Percentiles rank a stretch among this genome's conserved stretches.
These are phyloP conservation scores for Pyrenophora graminea DNA, from an alignment of 2,329 filamentous ascomycete species.

Conservation along the genomic window DNA sequence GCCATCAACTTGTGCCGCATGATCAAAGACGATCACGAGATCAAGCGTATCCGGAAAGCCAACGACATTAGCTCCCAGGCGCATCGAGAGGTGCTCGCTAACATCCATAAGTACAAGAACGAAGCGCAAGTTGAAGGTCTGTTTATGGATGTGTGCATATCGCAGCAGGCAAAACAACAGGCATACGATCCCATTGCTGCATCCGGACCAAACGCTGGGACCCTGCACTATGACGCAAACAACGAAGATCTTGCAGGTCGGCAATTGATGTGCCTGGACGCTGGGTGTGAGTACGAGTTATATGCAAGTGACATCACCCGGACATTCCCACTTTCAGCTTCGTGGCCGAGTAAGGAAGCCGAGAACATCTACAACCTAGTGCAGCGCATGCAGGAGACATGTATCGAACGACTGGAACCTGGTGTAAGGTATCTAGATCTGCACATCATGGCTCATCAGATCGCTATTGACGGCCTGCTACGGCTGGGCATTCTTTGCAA, in stretches of 20 bases:
- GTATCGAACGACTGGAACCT: constrained; percentile 69
- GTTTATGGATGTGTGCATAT: constrained; percentile 74
- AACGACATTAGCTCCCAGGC: constrained; percentile 79
- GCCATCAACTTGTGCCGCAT: constrained; percentile 81
- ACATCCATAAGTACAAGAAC: constrained; percentile 66
- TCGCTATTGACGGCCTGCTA: constrained; percentile 73
- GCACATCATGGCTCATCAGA: constrained; percentile 71
- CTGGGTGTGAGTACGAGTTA: constrained; percentile 80
- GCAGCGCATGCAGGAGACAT: constrained; percentile 76
- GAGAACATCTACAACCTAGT: constrained; percentile 77
- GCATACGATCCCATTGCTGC: constrained; percentile 90
- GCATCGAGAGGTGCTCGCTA: constrained; percentile 71
- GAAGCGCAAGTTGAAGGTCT: constrained; percentile 83
- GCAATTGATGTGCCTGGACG: constrained; percentile 81
- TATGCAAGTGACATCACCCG: constrained; percentile 92
- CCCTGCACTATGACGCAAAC: constrained; percentile 85
- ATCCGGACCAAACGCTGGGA: constrained; percentile 78
- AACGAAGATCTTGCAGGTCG: constrained; percentile 70
- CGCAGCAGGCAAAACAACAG: constrained; percentile 73
- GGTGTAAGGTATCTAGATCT: constrained; percentile 73
- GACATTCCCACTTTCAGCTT: constrained; percentile 77
- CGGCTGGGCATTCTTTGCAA: constrained; percentile 72
- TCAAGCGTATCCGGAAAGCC: constrained; percentile 77
- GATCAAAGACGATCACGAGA: constrained; percentile 82
- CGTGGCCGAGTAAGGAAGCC: constrained; percentile 69